These are phyloP conservation scores for Mortierella sp. DNA, from an alignment of 371 early-diverging fungal genomes.

Conservation along the genomic window DNA sequence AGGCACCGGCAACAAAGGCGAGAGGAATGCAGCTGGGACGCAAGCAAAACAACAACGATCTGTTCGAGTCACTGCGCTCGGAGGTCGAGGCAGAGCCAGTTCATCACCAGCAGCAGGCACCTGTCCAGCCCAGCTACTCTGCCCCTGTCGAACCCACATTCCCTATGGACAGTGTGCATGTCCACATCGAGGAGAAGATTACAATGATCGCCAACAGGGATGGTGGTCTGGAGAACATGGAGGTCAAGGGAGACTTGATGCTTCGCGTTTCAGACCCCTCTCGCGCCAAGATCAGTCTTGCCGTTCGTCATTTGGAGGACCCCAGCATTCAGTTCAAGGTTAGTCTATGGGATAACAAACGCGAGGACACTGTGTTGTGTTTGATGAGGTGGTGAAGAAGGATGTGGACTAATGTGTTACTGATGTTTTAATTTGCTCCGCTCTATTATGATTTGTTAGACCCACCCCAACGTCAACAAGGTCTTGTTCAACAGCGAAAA, in stretches of 20 bases:
- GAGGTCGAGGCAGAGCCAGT: constrained; percentile 72
- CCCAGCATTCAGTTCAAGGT: constrained; percentile 85
- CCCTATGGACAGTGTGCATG: constrained; percentile 79
- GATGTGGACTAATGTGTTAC: neutral
- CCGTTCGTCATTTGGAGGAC: constrained; percentile 68
- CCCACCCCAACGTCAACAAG: constrained; percentile 98
- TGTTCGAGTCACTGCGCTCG: constrained; percentile 85
- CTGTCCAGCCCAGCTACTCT: constrained; percentile 40
- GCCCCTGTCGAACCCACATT: constrained; percentile 26
- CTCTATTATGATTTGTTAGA: constrained; percentile 60
- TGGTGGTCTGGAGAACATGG: constrained; percentile 92
- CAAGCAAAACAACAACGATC: constrained; percentile 83
- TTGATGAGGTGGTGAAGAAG: too few species aligned
- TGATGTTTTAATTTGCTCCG: neutral
- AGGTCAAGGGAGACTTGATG: constrained; percentile 92
- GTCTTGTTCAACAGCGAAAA: constrained; percentile 76
- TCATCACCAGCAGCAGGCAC: constrained; percentile 43
- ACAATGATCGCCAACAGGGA: constrained; percentile 86
- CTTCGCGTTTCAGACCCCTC: constrained; percentile 80
- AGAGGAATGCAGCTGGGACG: constrained; percentile 95
- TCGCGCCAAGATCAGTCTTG: constrained; percentile 69
- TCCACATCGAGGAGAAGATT: constrained; percentile 90
- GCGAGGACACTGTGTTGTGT: too few species aligned
- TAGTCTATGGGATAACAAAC: too few species aligned
- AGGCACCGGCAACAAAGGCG: constrained; percentile 69